Percentiles rank a stretch among this genome's conserved stretches.
Evolutionary conservation across 78 protist species (phyloP).

Genomic region (Anaeramoeba flamelloides): DNA sequence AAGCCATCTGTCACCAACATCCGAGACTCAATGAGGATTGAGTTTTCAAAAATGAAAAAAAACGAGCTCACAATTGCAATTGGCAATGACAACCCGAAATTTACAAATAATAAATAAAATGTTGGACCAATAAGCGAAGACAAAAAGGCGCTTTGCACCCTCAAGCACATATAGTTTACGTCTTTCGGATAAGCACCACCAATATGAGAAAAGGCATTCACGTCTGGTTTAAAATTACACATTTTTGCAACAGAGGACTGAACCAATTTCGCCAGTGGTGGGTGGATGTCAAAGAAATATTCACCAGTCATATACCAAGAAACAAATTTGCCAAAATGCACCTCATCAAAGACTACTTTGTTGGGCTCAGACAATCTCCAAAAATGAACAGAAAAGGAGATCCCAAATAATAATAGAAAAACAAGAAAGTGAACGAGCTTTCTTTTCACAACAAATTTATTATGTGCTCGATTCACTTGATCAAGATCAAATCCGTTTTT

Average conservation of each 20-base stretch:
- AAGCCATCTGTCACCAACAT: slow-evolving; percentile 25
- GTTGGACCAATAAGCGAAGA: not conserved
- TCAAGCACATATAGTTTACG: not conserved
- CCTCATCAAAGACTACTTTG: not conserved
- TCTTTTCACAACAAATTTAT: no score
- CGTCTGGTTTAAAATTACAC: not conserved
- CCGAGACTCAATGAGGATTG: slow-evolving; percentile 13
- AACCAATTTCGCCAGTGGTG: not conserved
- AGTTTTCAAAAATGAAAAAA: not conserved
- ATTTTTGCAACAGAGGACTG: not conserved
- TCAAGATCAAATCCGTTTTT: no score
- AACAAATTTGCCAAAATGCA: not conserved
- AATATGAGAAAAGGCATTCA: not conserved
- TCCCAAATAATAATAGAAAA: no score
- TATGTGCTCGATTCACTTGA: no score
- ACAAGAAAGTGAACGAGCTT: no score
- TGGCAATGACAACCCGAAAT: not conserved
- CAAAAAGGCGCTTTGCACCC: not conserved
- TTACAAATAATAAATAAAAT: not conserved
- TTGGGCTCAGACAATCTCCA: no score
- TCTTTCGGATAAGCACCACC: not conserved
- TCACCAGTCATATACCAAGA: not conserved
- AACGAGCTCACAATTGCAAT: not conserved
- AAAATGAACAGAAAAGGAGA: no score
- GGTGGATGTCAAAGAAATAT: not conserved